phyloP scores from a whole-genome alignment of 78 protist genomes.

The Dictyostelium intermedium region DNA sequence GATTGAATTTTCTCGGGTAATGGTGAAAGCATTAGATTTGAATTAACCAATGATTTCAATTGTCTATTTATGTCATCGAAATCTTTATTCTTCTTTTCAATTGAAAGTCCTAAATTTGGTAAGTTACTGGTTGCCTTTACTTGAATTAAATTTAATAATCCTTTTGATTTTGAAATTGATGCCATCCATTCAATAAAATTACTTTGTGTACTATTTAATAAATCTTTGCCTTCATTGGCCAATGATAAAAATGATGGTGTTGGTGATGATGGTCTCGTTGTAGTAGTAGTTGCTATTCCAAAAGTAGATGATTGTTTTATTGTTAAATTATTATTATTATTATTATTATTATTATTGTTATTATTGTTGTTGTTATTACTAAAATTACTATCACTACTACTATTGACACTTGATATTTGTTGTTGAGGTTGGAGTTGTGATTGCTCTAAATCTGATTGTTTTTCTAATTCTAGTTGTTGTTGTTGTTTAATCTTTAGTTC shows the following conservation, averaged over 20 bases:
- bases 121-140: background rate
- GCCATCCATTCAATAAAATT: constrained; percentile 4
- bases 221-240: constrained; percentile 26
- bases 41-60: background rate
- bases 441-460: background rate
- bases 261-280: constrained; percentile 6
- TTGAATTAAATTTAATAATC: constrained; percentile 10
- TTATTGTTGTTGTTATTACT: background rate
- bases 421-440: background rate
- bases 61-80: constrained; percentile 8
- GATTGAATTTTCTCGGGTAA: background rate
- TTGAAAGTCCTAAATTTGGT: background rate
- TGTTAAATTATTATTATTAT: background rate
- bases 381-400: background rate
- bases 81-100: constrained; percentile 12
- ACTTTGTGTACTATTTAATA: constrained; percentile 3
- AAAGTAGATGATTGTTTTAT: background rate
- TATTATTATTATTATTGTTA: background rate
- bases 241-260: constrained; percentile 20
- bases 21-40: background rate
- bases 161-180: background rate
- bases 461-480: background rate
- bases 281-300: background rate
- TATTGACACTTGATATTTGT: background rate
- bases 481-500: no score